Evolutionary conservation across 495 filamentous ascomycete genomes (phyloP), one percentile per base, ranked within the genome.

Genomic region (Aspergillus cavernicola): DNA sequence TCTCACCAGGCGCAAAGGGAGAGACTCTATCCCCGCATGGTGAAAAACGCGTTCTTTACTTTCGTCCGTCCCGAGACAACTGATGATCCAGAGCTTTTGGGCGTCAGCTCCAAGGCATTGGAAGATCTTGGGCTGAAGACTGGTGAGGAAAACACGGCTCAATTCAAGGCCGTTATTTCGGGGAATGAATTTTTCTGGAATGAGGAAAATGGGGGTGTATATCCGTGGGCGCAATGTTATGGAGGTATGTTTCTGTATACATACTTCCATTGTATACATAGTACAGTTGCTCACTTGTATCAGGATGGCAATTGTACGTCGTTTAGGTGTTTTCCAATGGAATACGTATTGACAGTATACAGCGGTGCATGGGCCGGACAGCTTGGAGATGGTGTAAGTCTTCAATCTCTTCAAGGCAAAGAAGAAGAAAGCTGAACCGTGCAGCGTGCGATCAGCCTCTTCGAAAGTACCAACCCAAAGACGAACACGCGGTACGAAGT

Each of bases 151-250:
- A 65, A 82, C 35, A 87, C 79, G 1, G 69, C 84, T n/a, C 84
- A 89, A 8, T 97, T 98, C 74, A 78, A 82, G 55, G 73, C 82
- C 8, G 73, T 87, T 5, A 86, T 92, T 15, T 80, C 85, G 0
- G 93, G 93, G 3, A 97, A 96, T 65, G 83, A 83, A 60, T 77
- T 95, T 52, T 67, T 79, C 32, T 79, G 79, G 70, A 66, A 62
- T 13, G 70, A 81, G 51, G 82, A 84, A 35, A 78, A 80, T 64
- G 71, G 86, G 59, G 78, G 80, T 4, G 83, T 92, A 31, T 97
- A 97, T 64, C 95, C 93, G 11, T 98, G 93, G 93, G 90, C 95
- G 29, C 92, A 97, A 70, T 97, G 92, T 66, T 98, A 98, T 70
- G 93, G 93, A 50, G 93, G 92, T 75, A 53, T 55, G 64, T 57